Conservation (phyloP, 2,329 filamentous ascomycete species). For the Arachnomyces sp. region DNA sequence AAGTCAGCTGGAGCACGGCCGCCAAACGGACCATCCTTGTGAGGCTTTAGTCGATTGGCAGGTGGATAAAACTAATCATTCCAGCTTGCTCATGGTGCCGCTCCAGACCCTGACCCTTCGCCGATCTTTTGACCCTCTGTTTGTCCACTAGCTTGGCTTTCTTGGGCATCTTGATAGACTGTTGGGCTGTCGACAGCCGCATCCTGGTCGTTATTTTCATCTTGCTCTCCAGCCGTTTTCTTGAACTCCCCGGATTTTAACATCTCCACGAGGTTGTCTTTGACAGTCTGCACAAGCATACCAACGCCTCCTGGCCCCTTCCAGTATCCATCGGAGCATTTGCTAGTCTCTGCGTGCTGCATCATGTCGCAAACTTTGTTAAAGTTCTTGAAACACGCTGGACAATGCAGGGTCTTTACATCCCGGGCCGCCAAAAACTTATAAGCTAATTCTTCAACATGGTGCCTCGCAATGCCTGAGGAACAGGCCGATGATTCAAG, state of each 20-base stretch:
- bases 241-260: not conserved
- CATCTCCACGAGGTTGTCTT: slow-evolving; percentile 2
- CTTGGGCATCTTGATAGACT: no score
- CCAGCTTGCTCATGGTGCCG: no score
- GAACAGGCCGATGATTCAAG: slow-evolving; percentile 16
- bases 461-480: slow-evolving; percentile 9
- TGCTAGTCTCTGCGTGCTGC: slow-evolving; percentile 16
- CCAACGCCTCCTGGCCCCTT: slow-evolving; percentile 8
- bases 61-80: no score
- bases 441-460: slow-evolving; percentile 9
- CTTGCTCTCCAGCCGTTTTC: not conserved
- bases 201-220: not conserved
- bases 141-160: no score
- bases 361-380: slow-evolving; percentile 14
- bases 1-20: no score
- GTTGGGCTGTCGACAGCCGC: no score
- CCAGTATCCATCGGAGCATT: slow-evolving; percentile 13
- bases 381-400: slow-evolving; percentile 11
- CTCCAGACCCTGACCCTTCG: no score
- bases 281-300: slow-evolving; percentile 11
- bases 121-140: no score
- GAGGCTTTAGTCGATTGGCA: no score
- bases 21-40: no score
- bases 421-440: slow-evolving; percentile 1
- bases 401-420: slow-evolving; percentile 10